Percentiles rank a stretch among this genome's conserved stretches.
Conservation (phyloP, 306 rosid genomes). For the Abrus pulchellus region DNA sequence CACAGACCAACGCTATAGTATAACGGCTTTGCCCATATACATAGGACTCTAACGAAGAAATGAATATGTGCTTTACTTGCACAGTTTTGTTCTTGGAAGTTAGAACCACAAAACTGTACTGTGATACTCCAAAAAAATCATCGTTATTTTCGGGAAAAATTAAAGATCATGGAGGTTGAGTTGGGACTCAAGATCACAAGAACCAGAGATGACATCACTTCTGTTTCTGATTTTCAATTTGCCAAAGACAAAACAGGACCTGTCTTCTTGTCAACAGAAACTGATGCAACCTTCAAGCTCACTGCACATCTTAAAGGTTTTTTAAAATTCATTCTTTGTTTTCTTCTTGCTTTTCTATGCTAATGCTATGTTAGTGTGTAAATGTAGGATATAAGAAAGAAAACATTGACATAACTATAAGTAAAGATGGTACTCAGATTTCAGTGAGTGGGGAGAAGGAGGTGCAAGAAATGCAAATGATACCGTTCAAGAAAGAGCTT, state of each 20-base stretch:
- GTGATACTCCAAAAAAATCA: neutral
- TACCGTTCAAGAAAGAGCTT: slow-evolving; percentile 64
- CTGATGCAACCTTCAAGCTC: slow-evolving; percentile 66
- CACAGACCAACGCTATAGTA: neutral
- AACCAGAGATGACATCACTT: slow-evolving; percentile 56
- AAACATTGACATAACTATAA: slow-evolving; percentile 64
- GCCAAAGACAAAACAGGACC: slow-evolving; percentile 66
- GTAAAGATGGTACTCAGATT: slow-evolving; percentile 65
- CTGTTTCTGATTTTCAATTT: slow-evolving; percentile 62
- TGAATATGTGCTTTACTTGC: slow-evolving; percentile 69
- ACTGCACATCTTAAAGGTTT: slow-evolving; percentile 74
- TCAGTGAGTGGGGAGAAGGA: slow-evolving; percentile 64
- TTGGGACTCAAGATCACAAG: slow-evolving; percentile 76
- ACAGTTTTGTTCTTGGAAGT: slow-evolving; percentile 27
- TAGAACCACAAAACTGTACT: slow-evolving; percentile 17
- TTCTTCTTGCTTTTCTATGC: neutral
- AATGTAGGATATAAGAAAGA: slow-evolving; percentile 70
- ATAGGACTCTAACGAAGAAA: slow-evolving; percentile 55
- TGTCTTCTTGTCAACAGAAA: slow-evolving; percentile 65
- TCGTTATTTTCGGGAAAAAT: slow-evolving; percentile 7
- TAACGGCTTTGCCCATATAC: neutral
- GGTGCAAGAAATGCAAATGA: slow-evolving; percentile 70
- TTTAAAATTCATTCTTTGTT: neutral
- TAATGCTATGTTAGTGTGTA: neutral
- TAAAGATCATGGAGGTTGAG: slow-evolving; percentile 69